Evolutionary conservation across 306 rosid species (phyloP), one percentile per base, ranked within the genome.

Genomic region (Lathyrus sativus): DNA sequence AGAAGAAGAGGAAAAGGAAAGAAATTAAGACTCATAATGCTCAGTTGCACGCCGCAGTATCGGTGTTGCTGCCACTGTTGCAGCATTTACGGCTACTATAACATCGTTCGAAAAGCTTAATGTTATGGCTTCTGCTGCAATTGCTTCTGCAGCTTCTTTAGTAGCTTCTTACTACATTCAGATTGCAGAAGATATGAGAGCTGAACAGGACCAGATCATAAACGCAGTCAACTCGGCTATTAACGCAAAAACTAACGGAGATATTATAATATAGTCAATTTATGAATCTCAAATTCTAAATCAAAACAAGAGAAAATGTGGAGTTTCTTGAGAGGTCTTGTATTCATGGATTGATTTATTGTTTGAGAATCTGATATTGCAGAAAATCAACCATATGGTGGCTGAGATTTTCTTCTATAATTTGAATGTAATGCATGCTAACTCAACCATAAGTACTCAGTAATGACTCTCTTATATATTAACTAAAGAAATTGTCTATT

Each of bases 401-500:
- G 99, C 99, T 74, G 99, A 93, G 89, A 93, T 93, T 68, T 93
- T 93, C 95, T 93, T 93, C 99, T 68, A n/a, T n/a, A n/a, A n/a
- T n/a, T n/a, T n/a, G n/a, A n/a, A n/a, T n/a, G n/a, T n/a, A n/a
- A n/a, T n/a, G n/a, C n/a, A n/a, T n/a, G n/a, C n/a, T n/a, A n/a
- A n/a, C n/a, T n/a, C n/a, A n/a, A n/a, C n/a, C n/a, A n/a, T n/a
- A n/a, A n/a, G n/a, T n/a, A n/a, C n/a, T n/a, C n/a, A n/a, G n/a
- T n/a, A n/a, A n/a, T n/a, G n/a, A n/a, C n/a, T n/a, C n/a, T n/a
- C n/a, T n/a, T n/a, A n/a, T n/a, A n/a, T n/a, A n/a, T n/a, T n/a
- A n/a, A n/a, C n/a, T n/a, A n/a, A n/a, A n/a, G n/a, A n/a, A n/a
- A 24, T 24, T 2, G 26, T 24, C 26, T 24, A 2, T 24, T 24